Conservation (phyloP, 176 grass and related monocot species). For the Cenchrus fungigraminus region DNA sequence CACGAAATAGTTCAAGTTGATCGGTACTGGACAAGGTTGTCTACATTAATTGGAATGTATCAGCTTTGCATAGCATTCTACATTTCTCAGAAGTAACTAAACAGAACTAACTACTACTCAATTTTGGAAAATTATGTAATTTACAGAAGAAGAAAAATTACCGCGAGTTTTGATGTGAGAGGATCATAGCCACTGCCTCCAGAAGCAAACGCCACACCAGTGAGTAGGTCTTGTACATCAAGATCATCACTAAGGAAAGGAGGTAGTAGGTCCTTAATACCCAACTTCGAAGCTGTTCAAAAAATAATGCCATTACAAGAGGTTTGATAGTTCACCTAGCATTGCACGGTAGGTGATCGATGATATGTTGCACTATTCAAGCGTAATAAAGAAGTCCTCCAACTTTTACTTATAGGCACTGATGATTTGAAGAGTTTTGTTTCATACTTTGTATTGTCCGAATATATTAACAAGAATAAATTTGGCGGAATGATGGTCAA, state of each 20-base stretch:
- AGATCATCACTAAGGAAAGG: constrained; percentile 35
- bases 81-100: neutral
- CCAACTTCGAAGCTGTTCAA: constrained; percentile 45
- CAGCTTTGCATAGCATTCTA: neutral
- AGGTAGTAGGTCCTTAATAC: constrained; percentile 53
- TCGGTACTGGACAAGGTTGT: constrained; percentile 41
- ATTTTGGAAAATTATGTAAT: neutral
- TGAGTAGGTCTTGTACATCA: constrained; percentile 52
- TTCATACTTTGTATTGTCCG: neutral
- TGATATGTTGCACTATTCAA: neutral
- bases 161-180: constrained; percentile 38
- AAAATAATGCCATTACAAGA: neutral
- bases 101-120: neutral
- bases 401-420: neutral
- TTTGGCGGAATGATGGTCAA: no score
- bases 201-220: constrained; percentile 57
- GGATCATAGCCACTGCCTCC: constrained; percentile 68
- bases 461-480: neutral
- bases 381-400: neutral
- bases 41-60: constrained; percentile 29
- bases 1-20: constrained; percentile 53
- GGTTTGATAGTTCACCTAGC: neutral
- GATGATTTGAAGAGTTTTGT: neutral
- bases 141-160: neutral
- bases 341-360: no score